Conservation (phyloP, 257 asterid genomes). For the Petunia axillaris region DNA sequence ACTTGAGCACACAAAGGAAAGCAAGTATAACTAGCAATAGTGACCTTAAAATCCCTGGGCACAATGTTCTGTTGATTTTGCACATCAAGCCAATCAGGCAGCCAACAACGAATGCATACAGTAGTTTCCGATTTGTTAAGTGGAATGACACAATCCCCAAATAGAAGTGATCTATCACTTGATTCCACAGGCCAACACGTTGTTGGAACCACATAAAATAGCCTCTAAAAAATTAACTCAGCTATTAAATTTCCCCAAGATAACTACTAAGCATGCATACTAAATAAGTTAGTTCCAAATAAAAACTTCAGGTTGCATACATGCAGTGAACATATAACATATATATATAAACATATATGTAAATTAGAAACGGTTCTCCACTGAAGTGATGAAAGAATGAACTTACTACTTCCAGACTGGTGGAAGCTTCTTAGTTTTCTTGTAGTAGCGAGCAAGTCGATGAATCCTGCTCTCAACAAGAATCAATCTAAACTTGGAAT, state of each 20-base stretch:
- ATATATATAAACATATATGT: background rate
- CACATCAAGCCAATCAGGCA: background rate
- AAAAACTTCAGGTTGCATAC: background rate
- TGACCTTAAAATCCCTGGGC: too few relatives aligned
- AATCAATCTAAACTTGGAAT: constrained; percentile 47
- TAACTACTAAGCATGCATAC: background rate
- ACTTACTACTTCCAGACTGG: constrained; percentile 53
- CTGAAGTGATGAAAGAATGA: background rate
- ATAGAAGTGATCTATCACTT: background rate
- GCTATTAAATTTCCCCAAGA: background rate
- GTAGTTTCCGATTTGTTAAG: background rate
- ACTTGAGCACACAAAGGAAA: background rate
- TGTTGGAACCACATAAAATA: background rate
- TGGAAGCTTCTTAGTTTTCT: constrained; percentile 53
- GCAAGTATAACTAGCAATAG: background rate
- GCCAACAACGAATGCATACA: background rate
- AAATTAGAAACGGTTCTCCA: background rate
- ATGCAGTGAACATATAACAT: background rate
- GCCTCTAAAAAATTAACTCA: background rate
- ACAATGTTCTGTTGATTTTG: background rate
- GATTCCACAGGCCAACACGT: background rate
- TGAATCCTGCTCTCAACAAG: constrained; percentile 53
- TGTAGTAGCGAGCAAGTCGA: constrained; percentile 50
- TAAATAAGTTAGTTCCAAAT: background rate
- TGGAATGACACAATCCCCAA: background rate